phyloP scores from a whole-genome alignment of 768 basidiomycete genomes.

The Tricholomella constricta region DNA sequence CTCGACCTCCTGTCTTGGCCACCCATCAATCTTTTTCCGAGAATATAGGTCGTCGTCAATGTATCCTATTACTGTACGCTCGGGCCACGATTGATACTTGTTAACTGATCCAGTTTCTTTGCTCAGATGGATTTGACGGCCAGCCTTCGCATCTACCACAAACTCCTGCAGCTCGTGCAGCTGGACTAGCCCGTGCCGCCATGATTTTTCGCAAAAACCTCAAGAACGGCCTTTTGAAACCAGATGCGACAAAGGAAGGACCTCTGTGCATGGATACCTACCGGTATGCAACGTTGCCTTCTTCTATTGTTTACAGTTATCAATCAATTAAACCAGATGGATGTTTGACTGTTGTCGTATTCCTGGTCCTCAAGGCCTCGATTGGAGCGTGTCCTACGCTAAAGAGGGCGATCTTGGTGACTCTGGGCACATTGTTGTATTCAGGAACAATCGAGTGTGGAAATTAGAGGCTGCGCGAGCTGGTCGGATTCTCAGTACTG shows the following conservation, averaged over 20 bases:
- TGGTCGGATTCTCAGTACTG: slow-evolving; percentile 61
- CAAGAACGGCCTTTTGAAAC: slow-evolving; percentile 63
- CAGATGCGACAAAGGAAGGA: slow-evolving; percentile 68
- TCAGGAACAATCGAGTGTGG: slow-evolving; percentile 87
- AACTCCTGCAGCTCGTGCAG: slow-evolving; percentile 65
- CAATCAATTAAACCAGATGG: slow-evolving; percentile 55
- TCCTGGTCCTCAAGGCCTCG: slow-evolving; percentile 70
- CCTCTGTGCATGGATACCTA: slow-evolving; percentile 88
- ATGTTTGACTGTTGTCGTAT: slow-evolving; percentile 92
- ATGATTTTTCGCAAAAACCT: slow-evolving; percentile 75
- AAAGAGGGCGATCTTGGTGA: slow-evolving; percentile 55
- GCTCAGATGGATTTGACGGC: slow-evolving; percentile 75
- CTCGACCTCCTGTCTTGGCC: background rate
- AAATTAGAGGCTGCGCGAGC: slow-evolving; percentile 64
- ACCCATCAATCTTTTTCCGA: background rate
- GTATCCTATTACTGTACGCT: slow-evolving; percentile 90
- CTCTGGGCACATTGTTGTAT: slow-evolving; percentile 79
- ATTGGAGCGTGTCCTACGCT: slow-evolving; percentile 77
- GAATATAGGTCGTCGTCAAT: slow-evolving; percentile 70
- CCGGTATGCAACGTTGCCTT: slow-evolving; percentile 49
- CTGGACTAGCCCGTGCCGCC: slow-evolving; percentile 65
- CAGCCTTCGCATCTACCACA: slow-evolving; percentile 64
- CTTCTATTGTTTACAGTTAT: background rate
- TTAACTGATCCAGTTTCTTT: background rate
- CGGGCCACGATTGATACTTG: background rate